These are phyloP conservation scores for Jacaranda copaia DNA, from an alignment of 257 asterid genomes.

Conservation along the genomic window DNA sequence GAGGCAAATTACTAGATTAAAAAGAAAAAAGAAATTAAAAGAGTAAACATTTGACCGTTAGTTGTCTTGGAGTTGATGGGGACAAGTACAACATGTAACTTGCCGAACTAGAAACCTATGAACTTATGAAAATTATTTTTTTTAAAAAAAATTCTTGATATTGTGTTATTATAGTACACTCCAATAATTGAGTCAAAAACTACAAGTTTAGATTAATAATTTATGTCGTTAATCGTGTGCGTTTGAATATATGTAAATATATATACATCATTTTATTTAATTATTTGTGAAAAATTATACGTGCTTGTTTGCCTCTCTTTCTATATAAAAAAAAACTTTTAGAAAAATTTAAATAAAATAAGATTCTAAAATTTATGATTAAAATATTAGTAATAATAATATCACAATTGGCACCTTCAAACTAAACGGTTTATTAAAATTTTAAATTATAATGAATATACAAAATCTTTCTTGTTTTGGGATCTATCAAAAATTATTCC, in stretches of 20 bases:
- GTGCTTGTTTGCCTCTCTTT: no score
- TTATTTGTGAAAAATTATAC: neutral
- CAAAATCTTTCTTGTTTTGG: no score
- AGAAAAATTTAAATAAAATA: no score
- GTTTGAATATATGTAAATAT: no score
- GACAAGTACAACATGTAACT: neutral
- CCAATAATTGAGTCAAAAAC: neutral
- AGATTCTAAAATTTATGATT: no score
- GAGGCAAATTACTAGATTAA: neutral
- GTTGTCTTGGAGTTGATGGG: conserved; percentile 30
- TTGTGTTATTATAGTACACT: neutral
- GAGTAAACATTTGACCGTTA: conserved; percentile 32
- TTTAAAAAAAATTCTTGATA: neutral
- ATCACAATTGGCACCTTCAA: no score
- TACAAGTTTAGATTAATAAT: neutral
- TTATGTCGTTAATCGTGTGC: neutral
- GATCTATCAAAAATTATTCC: no score
- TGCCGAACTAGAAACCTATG: neutral
- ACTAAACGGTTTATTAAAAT: no score
- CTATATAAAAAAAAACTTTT: no score
- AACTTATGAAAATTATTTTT: conserved; percentile 3
- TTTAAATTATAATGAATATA: no score
- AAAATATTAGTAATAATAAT: no score
- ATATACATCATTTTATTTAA: neutral
- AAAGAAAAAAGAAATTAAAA: neutral